Conservation (phyloP, 768 basidiomycete species). For the Epithele typhae region DNA sequence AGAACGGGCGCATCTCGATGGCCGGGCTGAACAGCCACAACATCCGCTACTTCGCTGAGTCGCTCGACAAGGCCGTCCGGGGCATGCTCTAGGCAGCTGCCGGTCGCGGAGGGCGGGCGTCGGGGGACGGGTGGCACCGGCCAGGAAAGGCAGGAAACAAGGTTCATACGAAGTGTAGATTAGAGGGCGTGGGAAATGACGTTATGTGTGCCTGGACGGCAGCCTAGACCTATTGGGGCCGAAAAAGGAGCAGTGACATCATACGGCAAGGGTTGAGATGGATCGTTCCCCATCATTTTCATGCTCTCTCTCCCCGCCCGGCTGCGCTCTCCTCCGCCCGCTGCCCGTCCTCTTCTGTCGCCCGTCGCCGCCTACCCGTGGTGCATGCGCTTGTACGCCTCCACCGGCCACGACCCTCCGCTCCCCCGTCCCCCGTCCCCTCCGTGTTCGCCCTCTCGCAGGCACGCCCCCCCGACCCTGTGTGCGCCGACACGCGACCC, state of each 20-base stretch:
- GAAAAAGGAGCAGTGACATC: slow-evolving; percentile 19
- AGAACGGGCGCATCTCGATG: slow-evolving; percentile 92
- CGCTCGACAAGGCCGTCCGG: slow-evolving; percentile 64
- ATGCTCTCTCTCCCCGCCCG: slow-evolving; percentile 16
- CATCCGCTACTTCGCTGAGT: slow-evolving; percentile 68
- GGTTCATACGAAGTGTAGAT: slow-evolving; percentile 7
- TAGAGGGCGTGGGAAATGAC: slow-evolving; percentile 21
- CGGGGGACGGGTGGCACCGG: neutral
- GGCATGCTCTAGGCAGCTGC: slow-evolving; percentile 30
- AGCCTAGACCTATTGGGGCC: slow-evolving; percentile 4
- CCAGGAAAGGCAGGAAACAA: neutral
- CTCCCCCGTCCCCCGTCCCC: neutral
- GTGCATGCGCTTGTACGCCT: neutral
- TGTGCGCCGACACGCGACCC: neutral
- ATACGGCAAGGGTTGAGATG: slow-evolving; percentile 16
- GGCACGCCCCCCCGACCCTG: slow-evolving; percentile 2
- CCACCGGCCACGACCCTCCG: slow-evolving; percentile 5
- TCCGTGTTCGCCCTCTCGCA: neutral
- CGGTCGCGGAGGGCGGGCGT: neutral
- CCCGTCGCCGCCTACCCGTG: slow-evolving; percentile 25
- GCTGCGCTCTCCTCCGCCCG: slow-evolving; percentile 6
- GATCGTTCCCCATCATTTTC: slow-evolving; percentile 20
- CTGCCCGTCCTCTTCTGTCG: slow-evolving; percentile 30
- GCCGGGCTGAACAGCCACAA: slow-evolving; percentile 83
- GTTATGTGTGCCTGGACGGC: slow-evolving; percentile 16